Conservation (phyloP, 805 yeast genomes). For the Nakazawaea ishiwadae region DNA sequence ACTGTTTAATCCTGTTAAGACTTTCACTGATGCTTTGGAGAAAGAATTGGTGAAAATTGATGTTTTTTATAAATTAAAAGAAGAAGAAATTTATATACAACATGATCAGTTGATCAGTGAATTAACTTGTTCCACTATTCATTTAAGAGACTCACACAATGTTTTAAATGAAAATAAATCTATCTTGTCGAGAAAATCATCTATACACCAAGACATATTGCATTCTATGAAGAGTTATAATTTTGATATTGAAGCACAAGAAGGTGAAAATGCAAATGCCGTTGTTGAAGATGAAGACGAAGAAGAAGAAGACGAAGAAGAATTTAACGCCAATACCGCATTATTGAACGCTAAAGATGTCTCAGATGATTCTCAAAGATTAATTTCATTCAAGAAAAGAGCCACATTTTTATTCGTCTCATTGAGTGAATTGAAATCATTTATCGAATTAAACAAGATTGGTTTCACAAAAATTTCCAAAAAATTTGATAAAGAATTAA, state of each 20-base stretch:
- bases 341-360: slow-evolving; percentile 45
- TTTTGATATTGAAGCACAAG: slow-evolving; percentile 13
- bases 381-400: slow-evolving; percentile 41
- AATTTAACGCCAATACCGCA: slow-evolving; percentile 39
- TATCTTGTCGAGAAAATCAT: slow-evolving; percentile 18
- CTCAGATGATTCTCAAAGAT: slow-evolving; percentile 43
- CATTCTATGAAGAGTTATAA: slow-evolving; percentile 9
- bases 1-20: slow-evolving; percentile 31
- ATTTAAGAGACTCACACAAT: slow-evolving; percentile 20
- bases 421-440: slow-evolving; percentile 44
- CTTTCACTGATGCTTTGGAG: slow-evolving; percentile 41
- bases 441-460: slow-evolving; percentile 45
- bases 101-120: slow-evolving; percentile 44
- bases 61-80: slow-evolving; percentile 43
- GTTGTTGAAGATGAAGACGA: slow-evolving; percentile 31
- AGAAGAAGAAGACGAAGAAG: slow-evolving; percentile 29
- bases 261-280: slow-evolving; percentile 10
- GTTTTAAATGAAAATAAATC: slow-evolving; percentile 20
- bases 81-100: slow-evolving; percentile 38
- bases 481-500: slow-evolving; percentile 48
- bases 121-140: slow-evolving; percentile 32
- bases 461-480: slow-evolving; percentile 50
- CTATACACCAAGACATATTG: slow-evolving; percentile 16
- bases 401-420: slow-evolving; percentile 40
- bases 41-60: slow-evolving; percentile 50